phyloP scores from a whole-genome alignment of 148 eudicot species.

The Mesembryanthemum crystallinum region DNA sequence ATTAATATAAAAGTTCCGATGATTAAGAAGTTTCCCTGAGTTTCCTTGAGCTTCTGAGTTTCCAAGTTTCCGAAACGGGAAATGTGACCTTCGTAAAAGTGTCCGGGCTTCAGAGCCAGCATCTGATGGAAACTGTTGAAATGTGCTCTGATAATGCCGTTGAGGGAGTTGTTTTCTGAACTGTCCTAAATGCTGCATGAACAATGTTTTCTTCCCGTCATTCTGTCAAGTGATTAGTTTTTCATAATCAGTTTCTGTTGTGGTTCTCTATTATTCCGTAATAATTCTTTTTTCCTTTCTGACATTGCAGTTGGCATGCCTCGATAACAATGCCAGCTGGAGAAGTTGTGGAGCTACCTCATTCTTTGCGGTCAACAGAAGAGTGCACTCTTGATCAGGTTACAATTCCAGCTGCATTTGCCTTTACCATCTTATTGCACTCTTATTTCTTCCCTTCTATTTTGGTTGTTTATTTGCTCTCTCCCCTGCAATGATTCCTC shows the following conservation, averaged over 20 bases:
- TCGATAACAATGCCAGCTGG: slow-evolving; percentile 73
- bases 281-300: not conserved
- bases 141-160: not conserved
- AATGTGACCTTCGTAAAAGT: no score
- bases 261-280: not conserved
- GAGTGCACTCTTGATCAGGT: slow-evolving; percentile 70
- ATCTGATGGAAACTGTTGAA: not conserved
- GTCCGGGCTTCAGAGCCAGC: no score
- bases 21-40: no score
- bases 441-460: not conserved
- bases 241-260: not conserved
- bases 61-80: no score
- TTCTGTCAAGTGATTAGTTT: not conserved
- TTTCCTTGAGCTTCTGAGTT: no score
- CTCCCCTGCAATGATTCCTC: no score
- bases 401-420: not conserved
- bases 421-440: not conserved
- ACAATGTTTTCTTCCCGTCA: not conserved
- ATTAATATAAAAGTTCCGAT: no score
- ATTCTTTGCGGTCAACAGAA: slow-evolving; percentile 60
- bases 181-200: not conserved
- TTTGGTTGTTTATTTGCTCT: not conserved
- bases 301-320: slow-evolving; percentile 69
- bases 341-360: slow-evolving; percentile 50
- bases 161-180: not conserved